Conservation (phyloP, 176 grass and related monocot species). For the Raddia distichophylla region DNA sequence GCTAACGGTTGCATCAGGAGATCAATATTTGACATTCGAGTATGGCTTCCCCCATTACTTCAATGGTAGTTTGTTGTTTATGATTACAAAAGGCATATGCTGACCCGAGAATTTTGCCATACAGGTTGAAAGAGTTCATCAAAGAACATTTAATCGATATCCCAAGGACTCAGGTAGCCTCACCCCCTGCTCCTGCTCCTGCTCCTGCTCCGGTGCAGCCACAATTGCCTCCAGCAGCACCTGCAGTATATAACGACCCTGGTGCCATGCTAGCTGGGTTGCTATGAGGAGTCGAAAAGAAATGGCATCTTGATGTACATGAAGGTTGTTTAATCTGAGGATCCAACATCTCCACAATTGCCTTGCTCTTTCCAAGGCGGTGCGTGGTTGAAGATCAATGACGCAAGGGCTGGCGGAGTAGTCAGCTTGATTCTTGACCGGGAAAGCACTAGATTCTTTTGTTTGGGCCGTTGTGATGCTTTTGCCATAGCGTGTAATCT, state of each 20-base stretch:
- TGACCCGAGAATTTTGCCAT: constrained; percentile 26
- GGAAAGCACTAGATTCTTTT: constrained; percentile 68
- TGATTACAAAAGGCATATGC: neutral
- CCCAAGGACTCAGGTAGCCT: constrained; percentile 44
- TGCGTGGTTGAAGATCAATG: constrained; percentile 35
- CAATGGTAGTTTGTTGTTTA: constrained; percentile 16
- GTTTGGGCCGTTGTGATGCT: constrained; percentile 50
- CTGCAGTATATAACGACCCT: constrained; percentile 74
- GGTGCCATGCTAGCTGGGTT: constrained; percentile 90
- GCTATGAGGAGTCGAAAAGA: constrained; percentile 57
- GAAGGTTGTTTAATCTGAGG: constrained; percentile 43
- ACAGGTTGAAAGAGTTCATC: constrained; percentile 93
- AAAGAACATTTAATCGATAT: constrained; percentile 88
- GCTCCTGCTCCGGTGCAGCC: constrained; percentile 48
- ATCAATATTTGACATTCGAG: constrained; percentile 94
- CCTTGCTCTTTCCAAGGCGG: constrained; percentile 44
- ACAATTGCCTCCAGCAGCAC: constrained; percentile 52
- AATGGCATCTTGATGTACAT: constrained; percentile 47
- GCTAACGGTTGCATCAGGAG: constrained; percentile 87
- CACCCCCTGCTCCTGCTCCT: constrained; percentile 2
- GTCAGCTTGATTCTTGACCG: constrained; percentile 36
- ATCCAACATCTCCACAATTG: constrained; percentile 51
- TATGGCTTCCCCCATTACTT: constrained; percentile 44
- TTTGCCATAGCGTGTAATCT: constrained; percentile 62
- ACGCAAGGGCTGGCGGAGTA: constrained; percentile 63